Conservation (phyloP, 2,329 filamentous ascomycete genomes). For the Truncatella angustata region DNA sequence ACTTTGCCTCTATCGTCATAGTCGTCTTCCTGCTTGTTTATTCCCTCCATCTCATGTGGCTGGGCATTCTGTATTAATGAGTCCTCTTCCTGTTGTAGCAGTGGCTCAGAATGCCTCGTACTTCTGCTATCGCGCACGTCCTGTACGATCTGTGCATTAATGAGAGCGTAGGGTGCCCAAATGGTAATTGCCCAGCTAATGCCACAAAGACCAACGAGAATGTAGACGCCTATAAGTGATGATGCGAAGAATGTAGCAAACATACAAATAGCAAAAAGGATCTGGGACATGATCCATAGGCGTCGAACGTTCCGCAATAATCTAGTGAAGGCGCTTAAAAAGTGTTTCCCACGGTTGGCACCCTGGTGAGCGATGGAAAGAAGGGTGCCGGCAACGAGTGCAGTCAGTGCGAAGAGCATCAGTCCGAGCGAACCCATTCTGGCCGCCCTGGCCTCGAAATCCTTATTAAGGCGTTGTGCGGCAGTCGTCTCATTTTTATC, state of each 20-base stretch:
- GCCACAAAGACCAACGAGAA: constrained; percentile 1
- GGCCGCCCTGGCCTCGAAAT: not conserved
- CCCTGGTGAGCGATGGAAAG: not conserved
- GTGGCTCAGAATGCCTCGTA: not conserved
- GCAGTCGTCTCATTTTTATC: not conserved
- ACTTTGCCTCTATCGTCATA: no score
- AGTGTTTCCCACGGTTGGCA: not conserved
- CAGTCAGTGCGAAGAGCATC: not conserved
- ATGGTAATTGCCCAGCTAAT: constrained; percentile 6
- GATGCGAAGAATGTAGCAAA: not conserved
- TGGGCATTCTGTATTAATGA: not conserved
- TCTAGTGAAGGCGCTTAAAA: not conserved
- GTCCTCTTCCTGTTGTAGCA: not conserved
- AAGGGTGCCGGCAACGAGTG: not conserved
- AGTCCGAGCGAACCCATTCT: not conserved
- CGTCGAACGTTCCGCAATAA: not conserved
- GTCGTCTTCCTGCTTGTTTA: no score
- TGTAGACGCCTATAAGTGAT: not conserved
- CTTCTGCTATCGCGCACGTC: not conserved
- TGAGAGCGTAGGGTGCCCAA: not conserved
- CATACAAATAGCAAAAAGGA: not conserved
- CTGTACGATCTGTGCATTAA: not conserved
- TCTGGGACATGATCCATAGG: not conserved
- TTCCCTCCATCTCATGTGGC: not conserved
- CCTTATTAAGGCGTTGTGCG: not conserved